phyloP scores from a whole-genome alignment of 305 asterid genomes.

The Fraxinus greggii region DNA sequence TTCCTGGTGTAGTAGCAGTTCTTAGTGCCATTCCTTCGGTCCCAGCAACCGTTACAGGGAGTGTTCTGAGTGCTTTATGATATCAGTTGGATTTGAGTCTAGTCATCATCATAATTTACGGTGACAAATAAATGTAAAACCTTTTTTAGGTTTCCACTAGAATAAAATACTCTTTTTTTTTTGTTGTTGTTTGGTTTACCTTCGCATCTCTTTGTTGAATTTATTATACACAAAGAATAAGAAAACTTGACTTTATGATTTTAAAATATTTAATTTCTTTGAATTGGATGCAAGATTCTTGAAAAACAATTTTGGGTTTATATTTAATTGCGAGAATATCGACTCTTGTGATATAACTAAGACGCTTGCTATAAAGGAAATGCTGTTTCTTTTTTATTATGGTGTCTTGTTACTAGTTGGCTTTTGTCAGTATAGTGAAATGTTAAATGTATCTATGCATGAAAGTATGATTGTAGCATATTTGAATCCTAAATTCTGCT shows the following conservation, averaged over 20 bases:
- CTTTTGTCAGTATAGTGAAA: background rate
- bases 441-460: background rate
- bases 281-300: background rate
- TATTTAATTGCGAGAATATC: background rate
- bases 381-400: background rate
- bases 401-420: background rate
- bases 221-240: background rate
- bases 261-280: background rate
- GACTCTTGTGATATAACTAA: background rate
- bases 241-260: background rate
- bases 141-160: slow-evolving; percentile 19
- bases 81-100: background rate
- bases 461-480: background rate
- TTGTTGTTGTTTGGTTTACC: background rate
- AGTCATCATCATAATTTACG: background rate
- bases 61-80: background rate
- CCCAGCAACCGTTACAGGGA: background rate
- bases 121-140: slow-evolving; percentile 23
- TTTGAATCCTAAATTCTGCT: background rate
- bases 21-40: background rate
- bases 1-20: background rate
- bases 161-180: slow-evolving; percentile 6
- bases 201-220: background rate
- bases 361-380: background rate
- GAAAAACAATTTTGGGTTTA: background rate